A percentile compares a stretch with the other conserved stretches of the same genome.
phyloP scores from a whole-genome alignment of 352 stramenopile genomes.

The Phytopythium litorale region DNA sequence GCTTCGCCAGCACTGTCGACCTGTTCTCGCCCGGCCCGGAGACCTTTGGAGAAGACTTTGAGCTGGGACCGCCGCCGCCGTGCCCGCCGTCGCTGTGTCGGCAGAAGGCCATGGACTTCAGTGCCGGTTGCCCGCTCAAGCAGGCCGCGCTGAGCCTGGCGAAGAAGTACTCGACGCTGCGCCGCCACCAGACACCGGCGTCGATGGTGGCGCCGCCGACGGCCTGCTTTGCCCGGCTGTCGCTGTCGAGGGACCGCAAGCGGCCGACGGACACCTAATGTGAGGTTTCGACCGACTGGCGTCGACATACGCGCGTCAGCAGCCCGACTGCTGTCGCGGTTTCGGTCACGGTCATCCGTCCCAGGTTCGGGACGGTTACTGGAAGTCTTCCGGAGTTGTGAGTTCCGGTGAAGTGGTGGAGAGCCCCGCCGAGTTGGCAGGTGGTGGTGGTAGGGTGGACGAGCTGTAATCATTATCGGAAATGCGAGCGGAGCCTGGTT shows the following conservation, averaged over 20 bases:
- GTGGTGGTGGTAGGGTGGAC: slow-evolving; percentile 2
- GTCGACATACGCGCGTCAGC: neutral
- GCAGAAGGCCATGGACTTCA: slow-evolving; percentile 35
- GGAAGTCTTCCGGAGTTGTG: neutral
- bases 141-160: slow-evolving; percentile 4
- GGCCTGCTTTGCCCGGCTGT: slow-evolving; percentile 4
- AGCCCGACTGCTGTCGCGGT: neutral
- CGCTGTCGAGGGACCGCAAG: slow-evolving; percentile 5
- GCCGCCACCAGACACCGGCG: neutral
- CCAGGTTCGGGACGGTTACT: neutral
- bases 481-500: slow-evolving; percentile 3
- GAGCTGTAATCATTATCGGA: slow-evolving; percentile 1
- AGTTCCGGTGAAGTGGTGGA: neutral
- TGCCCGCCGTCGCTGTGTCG: slow-evolving; percentile 26
- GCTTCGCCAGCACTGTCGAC: neutral
- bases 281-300: neutral
- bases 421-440: neutral
- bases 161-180: slow-evolving; percentile 1
- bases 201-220: slow-evolving; percentile 1
- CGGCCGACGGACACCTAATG: slow-evolving; percentile 1
- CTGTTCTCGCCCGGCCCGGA: neutral
- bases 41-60: slow-evolving; percentile 17
- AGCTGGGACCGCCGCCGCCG: slow-evolving; percentile 28
- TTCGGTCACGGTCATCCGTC: neutral
- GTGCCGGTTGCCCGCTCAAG: slow-evolving; percentile 10